Conservation (phyloP, 2,329 filamentous ascomycete genomes). For the Talaromyces sp. region DNA sequence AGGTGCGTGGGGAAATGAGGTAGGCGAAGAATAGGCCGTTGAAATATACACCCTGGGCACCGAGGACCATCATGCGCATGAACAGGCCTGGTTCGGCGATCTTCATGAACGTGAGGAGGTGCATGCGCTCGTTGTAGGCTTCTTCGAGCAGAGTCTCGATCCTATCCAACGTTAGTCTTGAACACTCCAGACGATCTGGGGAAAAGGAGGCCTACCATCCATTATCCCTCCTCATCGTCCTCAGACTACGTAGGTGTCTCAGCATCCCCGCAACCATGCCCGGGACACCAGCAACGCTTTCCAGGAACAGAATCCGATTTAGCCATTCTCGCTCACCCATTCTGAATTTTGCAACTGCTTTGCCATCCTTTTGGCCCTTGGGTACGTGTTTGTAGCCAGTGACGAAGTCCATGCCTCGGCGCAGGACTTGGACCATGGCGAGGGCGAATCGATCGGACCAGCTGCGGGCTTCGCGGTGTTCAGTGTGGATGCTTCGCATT, state of each 20-base stretch:
- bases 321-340: constrained; percentile 89
- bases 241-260: constrained; percentile 77
- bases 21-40: constrained; percentile 89
- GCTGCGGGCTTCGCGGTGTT: constrained; percentile 69
- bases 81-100: constrained; percentile 81
- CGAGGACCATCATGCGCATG: constrained; percentile 88
- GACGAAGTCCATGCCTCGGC: constrained; percentile 75
- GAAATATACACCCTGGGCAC: constrained; percentile 93
- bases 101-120: constrained; percentile 87
- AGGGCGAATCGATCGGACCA: constrained; percentile 77
- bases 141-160: constrained; percentile 90
- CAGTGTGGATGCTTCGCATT: constrained; percentile 69
- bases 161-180: constrained; percentile 42
- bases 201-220: constrained; percentile 58
- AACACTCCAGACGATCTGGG: neutral
- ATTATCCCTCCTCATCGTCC: constrained; percentile 85
- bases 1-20: constrained; percentile 78
- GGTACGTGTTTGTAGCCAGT: constrained; percentile 73
- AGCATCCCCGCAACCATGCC: constrained; percentile 97
- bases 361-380: constrained; percentile 39
- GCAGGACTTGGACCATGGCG: constrained; percentile 67
- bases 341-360: constrained; percentile 55
- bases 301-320: constrained; percentile 84
- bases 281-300: constrained; percentile 89
- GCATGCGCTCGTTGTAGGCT: constrained; percentile 91